Evolutionary conservation across 2,329 filamentous ascomycete genomes (phyloP), one percentile per base, ranked within the genome.

Genomic region (Alternaria tenuissima): DNA sequence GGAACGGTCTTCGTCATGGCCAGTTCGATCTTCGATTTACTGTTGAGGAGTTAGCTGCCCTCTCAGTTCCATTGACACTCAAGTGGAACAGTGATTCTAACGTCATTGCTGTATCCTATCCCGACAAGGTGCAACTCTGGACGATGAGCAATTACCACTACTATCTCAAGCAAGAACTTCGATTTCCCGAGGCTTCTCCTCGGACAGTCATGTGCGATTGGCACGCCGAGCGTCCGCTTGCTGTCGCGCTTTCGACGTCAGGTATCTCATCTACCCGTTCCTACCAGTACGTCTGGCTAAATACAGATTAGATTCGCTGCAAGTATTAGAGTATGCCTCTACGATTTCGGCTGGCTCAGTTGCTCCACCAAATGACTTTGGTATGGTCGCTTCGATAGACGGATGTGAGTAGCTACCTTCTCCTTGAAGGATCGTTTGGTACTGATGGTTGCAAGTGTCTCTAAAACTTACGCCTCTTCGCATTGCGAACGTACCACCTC

Each of bases 111-210:
- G 89, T 97, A n/a, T 84, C 87, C 1, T 87, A 94, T 68, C 82
- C 83, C 32, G 87, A 93, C 65, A 86, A 88, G 57, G 81, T 95
- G n/a, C 95, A 99, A 74, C 82, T 99, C 1, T 99, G 95, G 95
- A 97, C 93, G 0, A 97, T 91, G 85, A 91, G 93, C 20, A 99
- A 99, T 77, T 99, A 99, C 69, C 92, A 98, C 76, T 99, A 95
- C 87, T 98, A 98, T 77, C 84, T 99, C 16, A 99, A 99, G 81
- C 93, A 97, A 76, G 93, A 97, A 75, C 84, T 97, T 7, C 51
- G 54, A 3, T 73, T 76, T 28, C 73, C 74, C 4, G 70, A 73
- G 30, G 38, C 52, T 52, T 55, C 58, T 18, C 26, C 57, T 7
- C 56, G 39, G 16, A 68, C 59, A 20, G 68, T 66, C 30, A 57